phyloP scores from a whole-genome alignment of 352 stramenopile species.

The Elongisporangium undulatum region DNA sequence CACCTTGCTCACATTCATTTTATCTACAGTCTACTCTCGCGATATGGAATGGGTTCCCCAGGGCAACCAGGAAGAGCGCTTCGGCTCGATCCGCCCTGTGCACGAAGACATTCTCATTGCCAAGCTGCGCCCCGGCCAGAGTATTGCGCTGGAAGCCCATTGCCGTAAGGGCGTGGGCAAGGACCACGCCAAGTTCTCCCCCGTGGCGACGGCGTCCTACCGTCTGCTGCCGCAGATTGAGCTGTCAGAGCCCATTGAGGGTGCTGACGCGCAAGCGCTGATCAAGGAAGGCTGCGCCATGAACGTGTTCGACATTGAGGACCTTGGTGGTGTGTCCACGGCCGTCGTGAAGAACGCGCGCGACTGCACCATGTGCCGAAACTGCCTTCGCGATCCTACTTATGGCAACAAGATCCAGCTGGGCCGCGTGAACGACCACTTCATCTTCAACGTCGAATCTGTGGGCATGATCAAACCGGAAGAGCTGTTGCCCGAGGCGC shows the following conservation, averaged over 20 bases:
- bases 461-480: slow-evolving; percentile 86
- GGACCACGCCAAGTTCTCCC: slow-evolving; percentile 98
- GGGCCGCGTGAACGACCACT: slow-evolving; percentile 92
- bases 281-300: slow-evolving; percentile 68
- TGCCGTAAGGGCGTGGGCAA: slow-evolving; percentile 94
- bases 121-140: slow-evolving; percentile 95
- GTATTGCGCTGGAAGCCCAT: slow-evolving; percentile 95
- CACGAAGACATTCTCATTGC: slow-evolving; percentile 96
- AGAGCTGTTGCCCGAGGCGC: slow-evolving; percentile 70
- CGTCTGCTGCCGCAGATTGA: slow-evolving; percentile 87
- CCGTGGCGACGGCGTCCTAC: slow-evolving; percentile 95
- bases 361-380: slow-evolving; percentile 95
- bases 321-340: slow-evolving; percentile 64
- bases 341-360: slow-evolving; percentile 83
- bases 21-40: slow-evolving; percentile 83
- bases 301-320: slow-evolving; percentile 91
- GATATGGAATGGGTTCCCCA: slow-evolving; percentile 97
- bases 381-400: slow-evolving; percentile 91
- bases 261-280: slow-evolving; percentile 53
- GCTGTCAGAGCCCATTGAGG: slow-evolving; percentile 59
- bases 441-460: slow-evolving; percentile 92
- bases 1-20: slow-evolving; percentile 1
- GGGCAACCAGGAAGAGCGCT: slow-evolving; percentile 92
- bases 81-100: slow-evolving; percentile 81
- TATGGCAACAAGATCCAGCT: slow-evolving; percentile 90